Evolutionary conservation across 768 basidiomycete species (phyloP), one percentile per base, ranked within the genome.

Genomic region (Lentinula edodes): DNA sequence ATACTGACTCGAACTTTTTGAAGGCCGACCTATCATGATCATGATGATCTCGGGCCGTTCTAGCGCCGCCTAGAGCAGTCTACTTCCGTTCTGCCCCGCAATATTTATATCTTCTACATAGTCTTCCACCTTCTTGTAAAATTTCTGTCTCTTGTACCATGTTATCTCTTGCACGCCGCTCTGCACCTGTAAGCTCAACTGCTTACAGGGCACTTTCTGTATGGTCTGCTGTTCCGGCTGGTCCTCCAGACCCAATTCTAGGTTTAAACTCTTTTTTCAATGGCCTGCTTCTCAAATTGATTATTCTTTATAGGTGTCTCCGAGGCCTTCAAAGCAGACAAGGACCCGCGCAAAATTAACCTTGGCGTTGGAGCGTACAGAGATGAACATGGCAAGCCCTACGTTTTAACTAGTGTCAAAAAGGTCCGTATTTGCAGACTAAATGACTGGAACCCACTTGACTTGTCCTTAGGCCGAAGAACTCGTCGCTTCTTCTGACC

Each of bases 341-440:
- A 86, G 69, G 87, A 91, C 73, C 80, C 91, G 16, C 87, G 88
- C 66, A 98, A 98, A 75, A 96, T 99, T 71, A 99, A 98, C 78
- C 82, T 99, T 62, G 97, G 97, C 70, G 97, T 98, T 66, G 97
- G 97, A 68, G 92, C 93, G 50, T 98, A 95, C 81, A 85, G 97
- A 63, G 95, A 99, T 68, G 92, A 86, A 65, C 81, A 89, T 59
- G 97, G 97, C 60, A 98, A 97, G 77, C 96, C 96, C 5, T 98
- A 95, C 72, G 87, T 99, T 60, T 80, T 99, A 61, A 87, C 83
- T 51, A 86, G 88, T 46, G 97, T 99, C 41, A 87, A 90, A 74
- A 93, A 93, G 84, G 94, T 89, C 52, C 57, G 67, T 53, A 42
- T 20, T 32, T 45, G 35, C 28, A 6, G 3, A 35, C 6, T 43